Evolutionary conservation across 805 yeast species (phyloP), one percentile per base, ranked within the genome.

Genomic region (Lipomyces orientalis): DNA sequence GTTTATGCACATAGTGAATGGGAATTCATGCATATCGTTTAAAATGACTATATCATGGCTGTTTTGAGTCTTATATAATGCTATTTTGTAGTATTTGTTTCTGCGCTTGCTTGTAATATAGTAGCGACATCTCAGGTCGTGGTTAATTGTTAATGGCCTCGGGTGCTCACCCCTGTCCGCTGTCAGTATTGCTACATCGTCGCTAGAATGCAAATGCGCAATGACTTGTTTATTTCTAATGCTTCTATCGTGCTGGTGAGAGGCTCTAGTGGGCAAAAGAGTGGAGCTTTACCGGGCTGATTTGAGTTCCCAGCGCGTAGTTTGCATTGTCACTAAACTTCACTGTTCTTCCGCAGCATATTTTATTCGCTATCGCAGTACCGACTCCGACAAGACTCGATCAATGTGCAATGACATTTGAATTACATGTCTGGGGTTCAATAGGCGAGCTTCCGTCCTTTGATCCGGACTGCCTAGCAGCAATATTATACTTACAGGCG

Each of bases 351-450:
- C 37, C 37, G 8, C 3, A 12, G 2, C 16, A 10, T 35, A 35
- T 35, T 9, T 35, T 35, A 14, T 25, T 25, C 29, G 29, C 29
- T 25, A 35, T 35, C 10, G 39, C 10, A 37, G n/a, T 6, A 37
- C 4, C 49, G 2, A 43, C 25, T n/a, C 16, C 49, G n/a, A 43
- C 49, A 0, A 43, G 7, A 16, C 49, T 16, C 25, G 9, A 19
- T 43, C 22, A 6, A 16, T 43, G 22, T 25, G 60, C 31, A 22
- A 67, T 64, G 68, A 4, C 63, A 2, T 43, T 46, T 33, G 64
- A 72, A 52, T 60, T 72, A 6, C 73, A 68, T 54, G 64, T 73
- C 33, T 72, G 75, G 75, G 75, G 75, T 14, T 49, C 64, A n/a
- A 55, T 70, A 22, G 60, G 62, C 16, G 60, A 49, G n/a, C 63